Conservation (phyloP, 2,329 filamentous ascomycete species). For the Neonectria neomacrospora region DNA sequence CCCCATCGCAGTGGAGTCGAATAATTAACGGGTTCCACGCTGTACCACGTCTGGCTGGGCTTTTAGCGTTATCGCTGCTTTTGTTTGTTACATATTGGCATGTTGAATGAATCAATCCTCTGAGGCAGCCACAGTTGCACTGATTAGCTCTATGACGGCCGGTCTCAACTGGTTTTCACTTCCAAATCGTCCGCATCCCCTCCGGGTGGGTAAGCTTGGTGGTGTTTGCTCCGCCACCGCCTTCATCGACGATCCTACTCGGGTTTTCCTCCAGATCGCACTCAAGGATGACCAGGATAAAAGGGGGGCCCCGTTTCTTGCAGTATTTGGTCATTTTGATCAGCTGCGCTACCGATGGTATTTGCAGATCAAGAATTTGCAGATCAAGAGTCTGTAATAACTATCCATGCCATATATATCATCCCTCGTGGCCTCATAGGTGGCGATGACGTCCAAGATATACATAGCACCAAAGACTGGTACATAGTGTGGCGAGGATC, state of each 20-base stretch:
- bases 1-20: background rate
- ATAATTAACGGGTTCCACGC: background rate
- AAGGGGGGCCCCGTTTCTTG: background rate
- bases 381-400: too few relatives aligned
- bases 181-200: background rate
- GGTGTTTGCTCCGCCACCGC: background rate
- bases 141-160: background rate
- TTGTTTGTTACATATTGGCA: background rate
- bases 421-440: background rate
- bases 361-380: background rate
- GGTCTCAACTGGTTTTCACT: background rate
- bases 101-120: conserved; percentile 2
- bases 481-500: background rate
- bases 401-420: background rate
- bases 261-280: background rate
- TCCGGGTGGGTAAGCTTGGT: conserved; percentile 1
- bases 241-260: background rate
- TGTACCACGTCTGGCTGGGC: background rate
- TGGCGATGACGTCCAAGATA: background rate
- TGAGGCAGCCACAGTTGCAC: background rate
- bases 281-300: background rate
- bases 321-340: background rate
- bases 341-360: background rate
- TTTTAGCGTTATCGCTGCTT: background rate
- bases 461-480: background rate